phyloP scores from a whole-genome alignment of 1,139 yeast species.

The Diutina mesorugosa region DNA sequence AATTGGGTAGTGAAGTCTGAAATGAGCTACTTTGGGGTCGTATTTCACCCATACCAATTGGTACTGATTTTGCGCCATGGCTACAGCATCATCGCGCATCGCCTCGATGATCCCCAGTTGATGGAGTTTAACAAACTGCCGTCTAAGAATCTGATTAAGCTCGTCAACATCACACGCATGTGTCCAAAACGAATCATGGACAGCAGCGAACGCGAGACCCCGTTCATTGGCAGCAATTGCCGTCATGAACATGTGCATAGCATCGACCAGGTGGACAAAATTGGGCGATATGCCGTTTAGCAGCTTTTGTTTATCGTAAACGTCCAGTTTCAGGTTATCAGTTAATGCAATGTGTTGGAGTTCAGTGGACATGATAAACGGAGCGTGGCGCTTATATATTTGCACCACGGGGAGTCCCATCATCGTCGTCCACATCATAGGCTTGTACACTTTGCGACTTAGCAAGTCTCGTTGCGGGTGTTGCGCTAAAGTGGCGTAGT shows the following conservation, averaged over 20 bases:
- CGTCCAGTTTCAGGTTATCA: conserved; percentile 6
- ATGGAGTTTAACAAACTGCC: conserved; percentile 24
- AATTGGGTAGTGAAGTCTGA: background rate
- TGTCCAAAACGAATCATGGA: conserved; percentile 37
- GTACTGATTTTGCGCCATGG: conserved; percentile 13
- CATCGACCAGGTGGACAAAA: conserved; percentile 31
- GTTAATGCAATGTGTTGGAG: conserved; percentile 15
- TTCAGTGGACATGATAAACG: conserved; percentile 10
- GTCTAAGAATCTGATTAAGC: conserved; percentile 16
- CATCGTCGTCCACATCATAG: conserved; percentile 32
- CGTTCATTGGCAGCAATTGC: conserved; percentile 12
- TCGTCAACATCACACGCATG: conserved; percentile 18
- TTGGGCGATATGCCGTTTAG: conserved; percentile 31
- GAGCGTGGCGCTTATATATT: conserved; percentile 14
- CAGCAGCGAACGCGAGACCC: conserved; percentile 21
- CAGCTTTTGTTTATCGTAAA: conserved; percentile 12
- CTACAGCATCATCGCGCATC: conserved; percentile 15
- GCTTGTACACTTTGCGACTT: conserved; percentile 11
- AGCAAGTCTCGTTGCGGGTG: conserved; percentile 10
- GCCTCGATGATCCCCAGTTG: conserved; percentile 14
- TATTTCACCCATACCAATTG: conserved; percentile 24
- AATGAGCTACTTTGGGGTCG: conserved; percentile 7
- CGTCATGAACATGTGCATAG: conserved; percentile 28
- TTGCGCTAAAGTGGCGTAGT: conserved; percentile 9
- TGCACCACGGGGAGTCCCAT: conserved; percentile 33